These are phyloP conservation scores for Fusarium bulbicola DNA, from an alignment of 2,329 filamentous ascomycete genomes.

Conservation along the genomic window DNA sequence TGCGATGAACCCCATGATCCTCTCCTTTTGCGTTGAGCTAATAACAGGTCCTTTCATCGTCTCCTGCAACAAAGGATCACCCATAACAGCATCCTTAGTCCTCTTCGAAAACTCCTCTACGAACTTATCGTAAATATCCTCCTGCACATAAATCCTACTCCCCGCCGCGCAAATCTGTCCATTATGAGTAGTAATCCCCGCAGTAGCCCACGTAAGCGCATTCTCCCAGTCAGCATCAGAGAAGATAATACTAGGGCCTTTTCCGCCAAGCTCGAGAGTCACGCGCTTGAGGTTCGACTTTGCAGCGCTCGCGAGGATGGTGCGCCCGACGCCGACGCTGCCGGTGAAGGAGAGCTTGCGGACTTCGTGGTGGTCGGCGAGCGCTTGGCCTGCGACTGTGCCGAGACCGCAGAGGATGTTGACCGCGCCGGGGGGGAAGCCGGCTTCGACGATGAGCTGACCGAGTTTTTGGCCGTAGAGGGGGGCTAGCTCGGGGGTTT, in stretches of 20 bases:
- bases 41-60: conserved; percentile 55
- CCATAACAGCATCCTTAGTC: conserved; percentile 21
- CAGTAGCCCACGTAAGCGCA: conserved; percentile 60
- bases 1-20: conserved; percentile 48
- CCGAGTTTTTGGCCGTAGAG: conserved; percentile 69
- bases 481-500: conserved; percentile 70
- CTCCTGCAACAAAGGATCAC: conserved; percentile 35
- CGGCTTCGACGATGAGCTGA: conserved; percentile 72
- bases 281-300: conserved; percentile 80
- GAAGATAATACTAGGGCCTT: conserved; percentile 68
- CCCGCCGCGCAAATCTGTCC: conserved; percentile 70
- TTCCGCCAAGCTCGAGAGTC: conserved; percentile 77
- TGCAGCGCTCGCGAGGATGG: conserved; percentile 78
- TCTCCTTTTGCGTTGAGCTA: conserved; percentile 71
- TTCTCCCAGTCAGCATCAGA: conserved; percentile 68
- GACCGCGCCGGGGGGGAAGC: conserved; percentile 78
- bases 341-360: conserved; percentile 82
- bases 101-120: conserved; percentile 5
- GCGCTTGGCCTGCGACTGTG: conserved; percentile 69
- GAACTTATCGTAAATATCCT: conserved; percentile 57
- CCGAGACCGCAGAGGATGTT: conserved; percentile 77
- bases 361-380: conserved; percentile 70
- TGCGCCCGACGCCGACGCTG: conserved; percentile 70
- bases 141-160: conserved; percentile 67
- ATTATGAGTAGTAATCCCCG: conserved; percentile 59